Base-by-base conservation (phyloP, 495 filamentous ascomycete genomes). In the Neurospora sp. region DNA sequence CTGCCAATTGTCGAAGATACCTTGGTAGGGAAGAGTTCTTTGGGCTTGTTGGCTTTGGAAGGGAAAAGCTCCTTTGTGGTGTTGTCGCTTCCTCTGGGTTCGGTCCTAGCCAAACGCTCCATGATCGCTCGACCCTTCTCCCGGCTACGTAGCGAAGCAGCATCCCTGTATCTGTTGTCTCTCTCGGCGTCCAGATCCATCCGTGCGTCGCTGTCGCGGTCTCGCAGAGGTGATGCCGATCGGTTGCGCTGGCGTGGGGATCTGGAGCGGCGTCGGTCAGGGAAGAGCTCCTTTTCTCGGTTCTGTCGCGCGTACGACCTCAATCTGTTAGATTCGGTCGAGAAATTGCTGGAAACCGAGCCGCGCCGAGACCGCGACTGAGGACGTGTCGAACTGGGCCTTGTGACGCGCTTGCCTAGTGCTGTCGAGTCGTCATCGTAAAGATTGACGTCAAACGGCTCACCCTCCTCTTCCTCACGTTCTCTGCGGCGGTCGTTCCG, bases 1-100 rank as follows among this genome's bases (percentile, higher is more conserved):
- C 80, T 69, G 53, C 71, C 74, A 20, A 59, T 41, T 7, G 20
- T 69, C 14, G 75, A 74, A 70, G 71, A 72, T 9, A 83, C 79
- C 74, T 89, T 91, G 69, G 82, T 85, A 0, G 92, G 91, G 78
- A 96, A 92, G 3, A 94, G 86, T 74, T 96, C 92, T 73, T 91
- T 92, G n/a, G 74, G 53, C 4, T 70, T 73, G 71, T 77, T 80
- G 35, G 83, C 81, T 73, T 88, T 90, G 70, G 83, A 83, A 0
- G 92, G 91, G 79, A 95, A 92, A 6, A 94, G 86, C 73, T 95
- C 92, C 70, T 90, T 91, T 46, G 69, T 71, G 40, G 73, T 78
- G 68, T 77, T 82, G 10, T 80, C 78, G 53, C 2, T 14, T 65
- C 27, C 27, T 65, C 53, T 65, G 53, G 53, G 31, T 37, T 35